These are phyloP conservation scores for Trichoderma endophyticum DNA, from an alignment of 2,329 filamentous ascomycete species.

Conservation along the genomic window DNA sequence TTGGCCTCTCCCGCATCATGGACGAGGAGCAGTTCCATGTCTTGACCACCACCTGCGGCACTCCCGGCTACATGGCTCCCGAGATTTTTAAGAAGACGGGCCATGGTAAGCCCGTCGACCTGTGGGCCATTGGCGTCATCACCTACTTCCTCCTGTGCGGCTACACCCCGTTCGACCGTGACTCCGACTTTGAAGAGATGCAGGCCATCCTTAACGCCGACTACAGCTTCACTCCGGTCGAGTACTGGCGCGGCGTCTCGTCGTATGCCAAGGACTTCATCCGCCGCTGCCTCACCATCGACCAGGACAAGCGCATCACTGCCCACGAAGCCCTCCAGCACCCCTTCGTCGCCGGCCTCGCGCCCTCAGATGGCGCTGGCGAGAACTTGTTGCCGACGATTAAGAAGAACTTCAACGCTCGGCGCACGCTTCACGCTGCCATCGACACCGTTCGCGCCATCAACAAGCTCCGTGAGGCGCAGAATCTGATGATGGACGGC, in stretches of 20 bases:
- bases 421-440: slow-evolving; percentile 65
- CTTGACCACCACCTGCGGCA: slow-evolving; percentile 94
- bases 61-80: slow-evolving; percentile 97
- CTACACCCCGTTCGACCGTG: slow-evolving; percentile 96
- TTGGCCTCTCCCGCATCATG: slow-evolving; percentile 95
- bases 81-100: slow-evolving; percentile 99
- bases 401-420: slow-evolving; percentile 72
- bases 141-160: slow-evolving; percentile 98
- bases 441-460: slow-evolving; percentile 70
- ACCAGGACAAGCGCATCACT: slow-evolving; percentile 83
- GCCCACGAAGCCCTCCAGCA: slow-evolving; percentile 74
- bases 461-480: slow-evolving; percentile 66
- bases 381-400: slow-evolving; percentile 65
- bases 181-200: slow-evolving; percentile 98
- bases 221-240: slow-evolving; percentile 89
- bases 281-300: slow-evolving; percentile 83
- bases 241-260: slow-evolving; percentile 96
- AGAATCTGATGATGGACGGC: slow-evolving; percentile 62
- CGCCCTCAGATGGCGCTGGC: slow-evolving; percentile 46
- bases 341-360: slow-evolving; percentile 58
- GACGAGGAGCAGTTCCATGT: slow-evolving; percentile 98
- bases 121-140: slow-evolving; percentile 98
- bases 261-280: slow-evolving; percentile 87
- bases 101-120: slow-evolving; percentile 95
- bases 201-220: slow-evolving; percentile 96